Conservation (phyloP, 225 moss, liverwort and hornwort species). For the Physcomitrium patens region DNA sequence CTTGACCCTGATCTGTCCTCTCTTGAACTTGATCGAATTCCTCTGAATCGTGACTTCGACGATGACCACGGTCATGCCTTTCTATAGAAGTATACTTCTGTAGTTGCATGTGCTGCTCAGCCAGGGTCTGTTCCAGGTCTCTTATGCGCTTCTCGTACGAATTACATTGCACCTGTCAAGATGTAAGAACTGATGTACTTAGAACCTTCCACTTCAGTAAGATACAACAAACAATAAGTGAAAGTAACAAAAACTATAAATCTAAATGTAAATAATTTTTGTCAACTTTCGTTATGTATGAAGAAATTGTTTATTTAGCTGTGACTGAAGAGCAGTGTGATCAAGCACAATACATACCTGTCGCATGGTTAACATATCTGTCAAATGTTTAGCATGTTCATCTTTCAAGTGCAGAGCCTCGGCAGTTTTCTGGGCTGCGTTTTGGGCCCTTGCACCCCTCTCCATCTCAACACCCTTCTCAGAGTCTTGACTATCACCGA, state of each 20-base stretch:
- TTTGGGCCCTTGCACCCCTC: slow-evolving; percentile 42
- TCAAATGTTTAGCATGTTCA: slow-evolving; percentile 84
- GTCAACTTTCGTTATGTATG: too few relatives aligned
- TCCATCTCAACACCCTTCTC: slow-evolving; percentile 53
- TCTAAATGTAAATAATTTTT: too few relatives aligned
- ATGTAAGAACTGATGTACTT: not conserved
- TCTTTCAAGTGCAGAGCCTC: slow-evolving; percentile 94
- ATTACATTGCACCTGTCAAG: slow-evolving; percentile 67
- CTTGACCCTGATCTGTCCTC: slow-evolving; percentile 61
- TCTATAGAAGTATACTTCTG: slow-evolving; percentile 57
- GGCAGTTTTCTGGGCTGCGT: slow-evolving; percentile 70
- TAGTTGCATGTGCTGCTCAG: slow-evolving; percentile 88
- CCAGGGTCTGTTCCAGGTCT: slow-evolving; percentile 87
- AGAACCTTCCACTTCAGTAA: not conserved
- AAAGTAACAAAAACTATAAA: too few relatives aligned
- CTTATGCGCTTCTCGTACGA: slow-evolving; percentile 93
- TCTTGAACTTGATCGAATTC: slow-evolving; percentile 42
- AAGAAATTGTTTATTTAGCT: too few relatives aligned
- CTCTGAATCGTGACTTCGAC: slow-evolving; percentile 29
- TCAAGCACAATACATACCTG: slow-evolving; percentile 43
- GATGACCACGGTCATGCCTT: slow-evolving; percentile 24
- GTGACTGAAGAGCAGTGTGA: not conserved
- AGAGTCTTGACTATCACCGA: slow-evolving; percentile 62
- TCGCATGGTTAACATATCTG: slow-evolving; percentile 66
- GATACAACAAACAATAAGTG: not conserved